These are phyloP conservation scores for Phascolomyces articulosus DNA, from an alignment of 371 early-diverging fungal genomes.

Conservation along the genomic window DNA sequence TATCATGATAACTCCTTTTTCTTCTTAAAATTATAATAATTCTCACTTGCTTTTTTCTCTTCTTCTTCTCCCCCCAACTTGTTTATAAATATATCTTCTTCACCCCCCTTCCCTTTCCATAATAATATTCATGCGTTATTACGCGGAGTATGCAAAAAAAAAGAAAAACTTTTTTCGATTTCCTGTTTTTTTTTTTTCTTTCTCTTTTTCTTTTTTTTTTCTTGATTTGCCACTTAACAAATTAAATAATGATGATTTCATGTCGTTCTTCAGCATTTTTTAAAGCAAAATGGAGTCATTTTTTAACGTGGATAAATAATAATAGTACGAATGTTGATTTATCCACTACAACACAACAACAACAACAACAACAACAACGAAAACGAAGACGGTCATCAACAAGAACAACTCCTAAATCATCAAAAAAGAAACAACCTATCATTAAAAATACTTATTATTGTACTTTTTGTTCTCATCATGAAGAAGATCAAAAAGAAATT, in stretches of 20 bases:
- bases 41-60: too few relatives aligned
- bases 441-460: background rate
- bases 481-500: background rate
- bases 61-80: too few relatives aligned
- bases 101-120: background rate
- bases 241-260: background rate
- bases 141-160: background rate
- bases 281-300: background rate
- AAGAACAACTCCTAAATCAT: too few relatives aligned
- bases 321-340: too few relatives aligned
- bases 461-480: background rate
- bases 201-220: background rate
- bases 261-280: background rate
- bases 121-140: background rate
- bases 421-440: background rate
- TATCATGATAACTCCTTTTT: slow-evolving; percentile 1
- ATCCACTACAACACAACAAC: too few relatives aligned
- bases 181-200: background rate
- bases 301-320: background rate
- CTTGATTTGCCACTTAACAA: background rate
- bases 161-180: background rate
- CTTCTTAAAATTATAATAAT: background rate
- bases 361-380: too few relatives aligned
- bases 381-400: too few relatives aligned
- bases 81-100: background rate